phyloP scores from a whole-genome alignment of 352 stramenopile species.

The Phytopythium helicoides region DNA sequence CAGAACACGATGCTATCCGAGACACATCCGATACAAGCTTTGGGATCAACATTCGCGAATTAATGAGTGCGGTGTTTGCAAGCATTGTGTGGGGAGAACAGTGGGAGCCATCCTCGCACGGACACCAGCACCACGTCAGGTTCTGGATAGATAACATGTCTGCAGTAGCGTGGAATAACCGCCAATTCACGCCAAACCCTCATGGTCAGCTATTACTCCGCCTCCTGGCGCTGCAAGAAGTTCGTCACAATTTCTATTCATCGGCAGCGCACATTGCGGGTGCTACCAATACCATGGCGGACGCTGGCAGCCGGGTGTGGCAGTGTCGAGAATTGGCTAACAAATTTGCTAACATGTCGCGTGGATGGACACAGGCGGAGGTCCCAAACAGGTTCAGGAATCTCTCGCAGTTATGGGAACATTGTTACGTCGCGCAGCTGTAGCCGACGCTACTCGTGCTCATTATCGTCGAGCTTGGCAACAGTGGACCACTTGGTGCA shows the following conservation, averaged over 20 bases:
- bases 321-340: constrained; percentile 3
- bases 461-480: constrained; percentile 9
- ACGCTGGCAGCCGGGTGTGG: constrained; percentile 18
- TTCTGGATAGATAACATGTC: constrained; percentile 18
- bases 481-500: constrained; percentile 10
- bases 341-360: constrained; percentile 12
- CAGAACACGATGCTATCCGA: too few species aligned
- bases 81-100: constrained; percentile 9
- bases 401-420: constrained; percentile 14
- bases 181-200: constrained; percentile 3
- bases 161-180: constrained; percentile 9
- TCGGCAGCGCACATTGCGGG: constrained; percentile 9
- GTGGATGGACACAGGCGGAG: constrained; percentile 6
- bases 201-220: constrained; percentile 10
- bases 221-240: constrained; percentile 7
- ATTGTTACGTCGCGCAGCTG: constrained; percentile 6
- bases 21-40: too few species aligned
- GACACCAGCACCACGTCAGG: neutral
- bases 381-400: constrained; percentile 9
- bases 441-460: constrained; percentile 7
- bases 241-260: constrained; percentile 8
- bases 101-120: neutral
- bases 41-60: too few species aligned
- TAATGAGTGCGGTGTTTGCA: too few species aligned
- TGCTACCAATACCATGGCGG: constrained; percentile 8